A percentile compares a stretch with the other conserved stretches of the same genome.
Conservation (phyloP, 2,329 filamentous ascomycete species). For the Sarocladiaceae sp. region DNA sequence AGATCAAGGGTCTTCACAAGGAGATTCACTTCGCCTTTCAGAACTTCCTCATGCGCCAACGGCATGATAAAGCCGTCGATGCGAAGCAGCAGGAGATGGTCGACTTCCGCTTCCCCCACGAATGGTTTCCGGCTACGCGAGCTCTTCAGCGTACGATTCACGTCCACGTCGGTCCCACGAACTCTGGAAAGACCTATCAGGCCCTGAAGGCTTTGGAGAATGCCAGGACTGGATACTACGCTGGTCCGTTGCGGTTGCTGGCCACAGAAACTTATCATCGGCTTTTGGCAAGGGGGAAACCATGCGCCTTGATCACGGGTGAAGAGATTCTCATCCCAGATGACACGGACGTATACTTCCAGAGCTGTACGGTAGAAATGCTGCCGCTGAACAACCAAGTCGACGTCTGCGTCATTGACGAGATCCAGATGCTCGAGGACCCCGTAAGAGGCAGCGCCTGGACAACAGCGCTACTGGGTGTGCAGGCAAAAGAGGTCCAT, state of each 20-base stretch:
- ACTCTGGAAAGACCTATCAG: slow-evolving; percentile 96
- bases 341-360: slow-evolving; percentile 51
- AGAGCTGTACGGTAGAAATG: slow-evolving; percentile 94
- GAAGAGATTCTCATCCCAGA: slow-evolving; percentile 75
- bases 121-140: slow-evolving; percentile 87
- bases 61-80: slow-evolving; percentile 50
- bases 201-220: slow-evolving; percentile 79
- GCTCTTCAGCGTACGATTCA: slow-evolving; percentile 76
- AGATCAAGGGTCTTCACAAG: slow-evolving; percentile 42
- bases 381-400: slow-evolving; percentile 47
- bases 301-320: slow-evolving; percentile 79
- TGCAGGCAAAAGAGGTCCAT: slow-evolving; percentile 84
- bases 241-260: slow-evolving; percentile 79
- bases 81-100: slow-evolving; percentile 59
- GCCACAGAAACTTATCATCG: slow-evolving; percentile 95
- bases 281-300: slow-evolving; percentile 68
- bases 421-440: slow-evolving; percentile 95
- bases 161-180: slow-evolving; percentile 92
- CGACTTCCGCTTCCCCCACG: slow-evolving; percentile 81
- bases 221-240: slow-evolving; percentile 74
- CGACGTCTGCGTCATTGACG: slow-evolving; percentile 93
- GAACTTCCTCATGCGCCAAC: slow-evolving; percentile 51
- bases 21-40: slow-evolving; percentile 65
- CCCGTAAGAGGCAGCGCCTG: slow-evolving; percentile 81
- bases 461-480: slow-evolving; percentile 83